Percentiles rank a stretch among this genome's conserved stretches.
Conservation (phyloP, 2,329 filamentous ascomycete genomes). For the Microdochium paspali region DNA sequence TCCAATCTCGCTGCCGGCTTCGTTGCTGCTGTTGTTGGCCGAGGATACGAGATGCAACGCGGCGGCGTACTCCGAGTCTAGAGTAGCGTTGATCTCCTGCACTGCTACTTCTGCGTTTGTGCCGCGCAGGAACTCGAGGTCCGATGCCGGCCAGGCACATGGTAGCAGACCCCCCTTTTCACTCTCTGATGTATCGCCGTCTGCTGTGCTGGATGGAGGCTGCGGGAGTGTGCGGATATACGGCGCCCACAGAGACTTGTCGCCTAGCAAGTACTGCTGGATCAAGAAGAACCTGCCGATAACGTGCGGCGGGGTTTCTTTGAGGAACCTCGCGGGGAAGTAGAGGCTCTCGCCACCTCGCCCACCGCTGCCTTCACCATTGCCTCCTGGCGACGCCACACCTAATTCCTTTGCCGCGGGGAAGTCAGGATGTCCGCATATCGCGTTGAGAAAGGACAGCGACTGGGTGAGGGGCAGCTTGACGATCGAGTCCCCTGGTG, state of each 20-base stretch:
- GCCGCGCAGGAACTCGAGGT: constrained; percentile 39
- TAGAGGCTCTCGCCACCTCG: constrained; percentile 1
- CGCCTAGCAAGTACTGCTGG: constrained; percentile 52
- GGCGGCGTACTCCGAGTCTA: constrained; percentile 34
- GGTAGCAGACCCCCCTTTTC: constrained; percentile 44
- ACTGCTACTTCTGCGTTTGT: constrained; percentile 20
- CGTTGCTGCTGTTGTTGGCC: constrained; percentile 12
- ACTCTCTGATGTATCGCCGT: constrained; percentile 7
- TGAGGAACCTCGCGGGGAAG: constrained; percentile 42
- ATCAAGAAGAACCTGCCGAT: constrained; percentile 60
- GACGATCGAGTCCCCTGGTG: constrained; percentile 34
- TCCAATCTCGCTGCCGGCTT: too few relatives aligned
- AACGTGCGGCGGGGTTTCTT: constrained; percentile 44
- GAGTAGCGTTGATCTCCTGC: constrained; percentile 31
- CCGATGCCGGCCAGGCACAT: constrained; percentile 53
- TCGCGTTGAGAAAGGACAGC: constrained; percentile 49
- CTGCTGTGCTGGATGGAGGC: constrained; percentile 23
- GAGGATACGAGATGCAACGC: constrained; percentile 27
- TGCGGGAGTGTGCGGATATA: constrained; percentile 60
- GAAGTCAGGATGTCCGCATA: constrained; percentile 22
- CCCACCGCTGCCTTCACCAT: too few relatives aligned
- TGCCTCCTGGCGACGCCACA: constrained; percentile 3
- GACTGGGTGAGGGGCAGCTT: constrained; percentile 41
- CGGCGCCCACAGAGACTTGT: constrained; percentile 54
- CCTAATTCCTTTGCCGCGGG: constrained; percentile 3